A percentile compares a stretch with the other conserved stretches of the same genome.
phyloP scores from a whole-genome alignment of 148 eudicot genomes.

The Salicornia ramosissima region DNA sequence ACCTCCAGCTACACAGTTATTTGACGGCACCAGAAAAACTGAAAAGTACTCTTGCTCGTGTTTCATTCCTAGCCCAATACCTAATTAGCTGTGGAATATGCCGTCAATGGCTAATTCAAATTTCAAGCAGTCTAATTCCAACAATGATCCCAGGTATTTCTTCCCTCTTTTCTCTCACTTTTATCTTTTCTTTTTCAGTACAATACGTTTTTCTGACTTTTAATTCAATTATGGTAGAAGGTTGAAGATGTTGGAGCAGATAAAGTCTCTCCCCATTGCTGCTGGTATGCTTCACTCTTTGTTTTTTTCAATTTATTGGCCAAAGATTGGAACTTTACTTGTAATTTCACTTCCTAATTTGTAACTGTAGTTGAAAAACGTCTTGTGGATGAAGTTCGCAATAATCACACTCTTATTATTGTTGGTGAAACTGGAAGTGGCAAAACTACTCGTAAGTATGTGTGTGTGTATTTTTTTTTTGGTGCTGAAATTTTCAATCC shows the following conservation, averaged over 20 bases:
- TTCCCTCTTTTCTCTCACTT: not conserved
- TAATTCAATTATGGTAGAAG: constrained; percentile 29
- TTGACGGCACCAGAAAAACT: too few relatives aligned
- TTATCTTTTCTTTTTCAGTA: not conserved
- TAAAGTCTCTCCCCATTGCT: constrained; percentile 74
- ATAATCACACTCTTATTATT: constrained; percentile 65
- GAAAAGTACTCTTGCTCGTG: too few relatives aligned
- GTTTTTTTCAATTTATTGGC: not conserved
- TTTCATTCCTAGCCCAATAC: too few relatives aligned
- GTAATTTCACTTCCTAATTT: not conserved
- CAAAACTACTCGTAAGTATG: constrained; percentile 89
- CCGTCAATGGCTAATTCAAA: constrained; percentile 41
- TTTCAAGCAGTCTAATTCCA: constrained; percentile 16
- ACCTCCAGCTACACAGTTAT: too few relatives aligned
- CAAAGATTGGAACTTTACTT: not conserved
- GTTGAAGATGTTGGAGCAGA: constrained; percentile 50
- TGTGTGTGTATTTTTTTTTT: not conserved
- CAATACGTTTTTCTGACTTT: not conserved
- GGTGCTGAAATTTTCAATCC: not conserved
- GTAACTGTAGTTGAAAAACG: constrained; percentile 56
- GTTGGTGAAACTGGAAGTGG: constrained; percentile 99
- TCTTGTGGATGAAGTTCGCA: constrained; percentile 65
- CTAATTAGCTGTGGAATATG: constrained; percentile 25
- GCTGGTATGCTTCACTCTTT: constrained; percentile 37
- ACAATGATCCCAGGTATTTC: constrained; percentile 18